Percentiles rank a stretch among this genome's conserved stretches.
Conservation (phyloP, 768 basidiomycete genomes). For the Lactarius sp. region DNA sequence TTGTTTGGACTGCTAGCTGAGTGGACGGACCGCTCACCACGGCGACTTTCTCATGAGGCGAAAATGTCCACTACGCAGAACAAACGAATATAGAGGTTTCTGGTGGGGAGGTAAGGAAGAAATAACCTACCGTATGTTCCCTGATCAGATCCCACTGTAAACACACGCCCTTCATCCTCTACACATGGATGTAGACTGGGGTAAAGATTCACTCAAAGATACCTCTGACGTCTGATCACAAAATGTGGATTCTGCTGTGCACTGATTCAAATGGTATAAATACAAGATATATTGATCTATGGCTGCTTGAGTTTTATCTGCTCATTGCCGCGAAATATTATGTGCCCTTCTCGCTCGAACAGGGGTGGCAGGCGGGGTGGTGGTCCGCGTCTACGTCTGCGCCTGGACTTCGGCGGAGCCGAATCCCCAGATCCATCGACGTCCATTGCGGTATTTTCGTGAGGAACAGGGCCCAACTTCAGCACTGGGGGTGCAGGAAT, state of each 20-base stretch:
- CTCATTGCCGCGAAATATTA: conserved; percentile 62
- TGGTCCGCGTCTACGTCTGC: conserved; percentile 29
- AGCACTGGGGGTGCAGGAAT: conserved; percentile 59
- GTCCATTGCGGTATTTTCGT: conserved; percentile 2
- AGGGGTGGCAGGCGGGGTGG: conserved; percentile 49
- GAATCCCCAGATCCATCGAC: not conserved
- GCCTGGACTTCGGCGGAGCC: conserved; percentile 11
- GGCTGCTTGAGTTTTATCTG: conserved; percentile 18
- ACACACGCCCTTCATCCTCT: too few relatives aligned
- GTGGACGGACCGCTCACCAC: too few relatives aligned
- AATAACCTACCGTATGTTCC: not conserved
- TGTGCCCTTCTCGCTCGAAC: conserved; percentile 61
- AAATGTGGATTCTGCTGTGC: not conserved
- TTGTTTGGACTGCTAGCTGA: too few relatives aligned
- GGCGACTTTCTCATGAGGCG: not conserved
- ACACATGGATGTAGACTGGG: too few relatives aligned
- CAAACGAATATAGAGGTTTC: not conserved
- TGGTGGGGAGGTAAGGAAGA: not conserved
- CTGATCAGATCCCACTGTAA: not conserved
- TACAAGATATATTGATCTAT: not conserved
- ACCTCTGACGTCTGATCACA: not conserved
- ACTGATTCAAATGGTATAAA: not conserved
- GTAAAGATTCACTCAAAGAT: too few relatives aligned
- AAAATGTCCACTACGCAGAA: not conserved
- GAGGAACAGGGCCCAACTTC: not conserved